Evolutionary conservation across 345 rosid species (phyloP).

Genomic region (Acer saccharum): DNA sequence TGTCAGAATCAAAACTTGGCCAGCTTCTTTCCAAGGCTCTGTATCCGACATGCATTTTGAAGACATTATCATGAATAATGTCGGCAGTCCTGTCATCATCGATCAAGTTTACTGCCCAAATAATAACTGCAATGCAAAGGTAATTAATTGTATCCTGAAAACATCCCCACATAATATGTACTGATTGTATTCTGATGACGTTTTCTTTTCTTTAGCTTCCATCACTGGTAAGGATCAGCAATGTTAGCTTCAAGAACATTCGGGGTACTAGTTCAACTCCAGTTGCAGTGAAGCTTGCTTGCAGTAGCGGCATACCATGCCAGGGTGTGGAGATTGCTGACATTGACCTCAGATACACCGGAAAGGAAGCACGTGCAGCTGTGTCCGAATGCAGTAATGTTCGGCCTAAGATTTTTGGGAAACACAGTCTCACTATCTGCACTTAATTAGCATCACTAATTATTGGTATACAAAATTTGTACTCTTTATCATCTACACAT

Average conservation of each 20-base stretch:
- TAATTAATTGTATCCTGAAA: background rate
- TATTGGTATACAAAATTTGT: too few species aligned
- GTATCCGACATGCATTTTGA: conserved; percentile 41
- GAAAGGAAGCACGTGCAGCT: conserved; percentile 14
- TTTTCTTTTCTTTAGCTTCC: conserved; percentile 22
- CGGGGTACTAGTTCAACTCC: conserved; percentile 23
- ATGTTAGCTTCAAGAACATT: conserved; percentile 30
- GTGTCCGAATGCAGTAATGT: conserved; percentile 30
- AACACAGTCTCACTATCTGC: conserved; percentile 21
- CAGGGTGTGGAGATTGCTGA: conserved; percentile 24
- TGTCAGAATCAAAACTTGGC: conserved; percentile 66
- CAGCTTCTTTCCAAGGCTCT: conserved; percentile 21
- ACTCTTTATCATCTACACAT: too few species aligned
- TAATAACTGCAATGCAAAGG: conserved; percentile 28
- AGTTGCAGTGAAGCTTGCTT: conserved; percentile 20
- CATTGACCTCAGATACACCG: conserved; percentile 25
- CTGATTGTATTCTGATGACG: too few species aligned
- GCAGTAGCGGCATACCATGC: conserved; percentile 32
- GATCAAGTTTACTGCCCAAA: conserved; percentile 49
- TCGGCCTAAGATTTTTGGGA: conserved; percentile 24
- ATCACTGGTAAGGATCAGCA: conserved; percentile 23
- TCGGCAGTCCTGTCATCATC: conserved; percentile 35
- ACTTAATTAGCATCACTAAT: background rate
- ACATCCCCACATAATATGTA: too few species aligned
- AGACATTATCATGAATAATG: conserved; percentile 32